These are phyloP conservation scores for Piromyces sp. DNA, from an alignment of 192 early-diverging fungal genomes.

Conservation along the genomic window DNA sequence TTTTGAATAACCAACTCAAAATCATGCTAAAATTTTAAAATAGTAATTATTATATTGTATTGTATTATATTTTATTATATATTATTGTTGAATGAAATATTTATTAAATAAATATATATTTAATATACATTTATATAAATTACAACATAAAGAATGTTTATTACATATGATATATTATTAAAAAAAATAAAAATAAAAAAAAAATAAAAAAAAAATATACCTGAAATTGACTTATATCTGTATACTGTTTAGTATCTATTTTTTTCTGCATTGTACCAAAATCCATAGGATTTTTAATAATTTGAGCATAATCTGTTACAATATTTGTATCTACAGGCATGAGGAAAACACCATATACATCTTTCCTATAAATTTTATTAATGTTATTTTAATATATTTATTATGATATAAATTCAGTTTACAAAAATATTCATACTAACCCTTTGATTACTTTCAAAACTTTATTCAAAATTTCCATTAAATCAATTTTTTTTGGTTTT, in stretches of 20 bases:
- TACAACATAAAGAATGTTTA: too few relatives aligned
- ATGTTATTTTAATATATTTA: not conserved
- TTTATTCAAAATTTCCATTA: conserved; percentile 42
- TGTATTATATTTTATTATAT: too few relatives aligned
- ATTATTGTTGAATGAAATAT: too few relatives aligned
- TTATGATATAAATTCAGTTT: too few relatives aligned
- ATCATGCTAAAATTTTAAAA: conserved; percentile 16
- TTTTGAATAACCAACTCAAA: conserved; percentile 63
- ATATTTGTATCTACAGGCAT: conserved; percentile 61
- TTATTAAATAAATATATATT: too few relatives aligned
- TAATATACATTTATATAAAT: too few relatives aligned
- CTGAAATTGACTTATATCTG: conserved; percentile 46
- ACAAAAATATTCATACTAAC: conserved; percentile 19
- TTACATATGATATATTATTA: too few relatives aligned
- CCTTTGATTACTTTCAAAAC: conserved; percentile 44
- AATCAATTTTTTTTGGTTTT: conserved; percentile 26
- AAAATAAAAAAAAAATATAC: too few relatives aligned
- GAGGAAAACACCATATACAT: conserved; percentile 73
- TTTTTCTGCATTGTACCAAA: conserved; percentile 74
- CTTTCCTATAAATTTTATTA: conserved; percentile 25
- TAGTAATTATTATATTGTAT: too few relatives aligned
- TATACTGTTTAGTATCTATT: conserved; percentile 40
- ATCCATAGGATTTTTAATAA: conserved; percentile 80
- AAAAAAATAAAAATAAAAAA: too few relatives aligned
- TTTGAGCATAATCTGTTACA: conserved; percentile 60